Conservation (phyloP, 2,329 filamentous ascomycete genomes). For the Fusarium xyrophilum region DNA sequence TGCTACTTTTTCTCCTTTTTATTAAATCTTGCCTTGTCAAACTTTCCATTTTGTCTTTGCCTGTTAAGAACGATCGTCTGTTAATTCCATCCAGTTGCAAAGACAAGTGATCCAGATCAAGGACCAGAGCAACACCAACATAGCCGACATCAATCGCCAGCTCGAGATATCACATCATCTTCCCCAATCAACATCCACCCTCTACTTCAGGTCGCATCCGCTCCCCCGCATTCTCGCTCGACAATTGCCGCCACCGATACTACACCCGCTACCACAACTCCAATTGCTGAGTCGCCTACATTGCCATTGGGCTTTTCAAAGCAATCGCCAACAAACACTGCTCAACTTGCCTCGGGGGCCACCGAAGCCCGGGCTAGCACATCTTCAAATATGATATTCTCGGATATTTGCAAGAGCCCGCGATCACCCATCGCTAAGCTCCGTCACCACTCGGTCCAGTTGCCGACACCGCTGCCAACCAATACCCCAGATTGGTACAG, state of each 20-base stretch:
- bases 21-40: constrained; percentile 3
- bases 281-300: constrained; percentile 15
- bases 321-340: constrained; percentile 8
- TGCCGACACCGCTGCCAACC: constrained; percentile 42
- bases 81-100: constrained; percentile 10
- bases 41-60: constrained; percentile 1
- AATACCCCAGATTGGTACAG: constrained; percentile 47
- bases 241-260: constrained; percentile 32
- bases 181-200: constrained; percentile 31
- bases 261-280: constrained; percentile 14
- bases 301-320: constrained; percentile 13
- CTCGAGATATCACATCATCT: constrained; percentile 33
- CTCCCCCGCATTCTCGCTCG: constrained; percentile 35
- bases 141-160: constrained; percentile 14
- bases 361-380: constrained; percentile 27
- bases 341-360: constrained; percentile 26
- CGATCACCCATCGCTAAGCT: constrained; percentile 61
- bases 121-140: not conserved
- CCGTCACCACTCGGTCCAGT: constrained; percentile 49
- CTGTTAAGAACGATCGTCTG: constrained; percentile 5
- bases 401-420: constrained; percentile 64
- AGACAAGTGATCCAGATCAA: constrained; percentile 18
- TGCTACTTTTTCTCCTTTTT: constrained; percentile 3
- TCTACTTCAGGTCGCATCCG: constrained; percentile 29
- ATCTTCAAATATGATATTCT: constrained; percentile 59